Evolutionary conservation across 2,329 filamentous ascomycete species (phyloP), one percentile per base, ranked within the genome.

Genomic region (Aspergillus fumigatiaffinis): DNA sequence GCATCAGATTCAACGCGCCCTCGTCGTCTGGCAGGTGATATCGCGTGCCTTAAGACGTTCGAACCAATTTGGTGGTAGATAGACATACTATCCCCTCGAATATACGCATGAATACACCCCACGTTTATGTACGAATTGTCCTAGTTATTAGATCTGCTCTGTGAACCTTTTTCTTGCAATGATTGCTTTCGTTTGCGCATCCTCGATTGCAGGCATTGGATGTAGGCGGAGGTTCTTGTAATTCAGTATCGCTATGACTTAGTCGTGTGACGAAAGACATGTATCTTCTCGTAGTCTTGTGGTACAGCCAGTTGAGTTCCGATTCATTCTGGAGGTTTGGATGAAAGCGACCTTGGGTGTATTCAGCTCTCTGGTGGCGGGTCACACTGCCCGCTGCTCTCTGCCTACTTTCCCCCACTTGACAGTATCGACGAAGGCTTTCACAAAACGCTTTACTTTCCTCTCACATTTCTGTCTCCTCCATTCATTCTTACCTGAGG

Each of bases 61-160:
- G 54, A 58, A 56, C 58, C 56, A 64, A 55, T 63, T 23, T 62
- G 64, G 63, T 64, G 69, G 70, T 72, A 73, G 70, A 73, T 73
- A 72, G 69, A 72, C 61, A 61, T 54, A 49, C 48, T 53, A 64
- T 61, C 58, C 61, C 67, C 61, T 62, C 62, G 60, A 71, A 72
- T 71, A 71, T 71, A 72, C 62, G 66, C 63, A 61, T 65, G 53
- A 60, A 63, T 63, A 58, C 50, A 50, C 48, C 42, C 10, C 44
- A 47, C 10, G 21, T 47, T 17, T 56, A 60, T 63, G 62, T 48
- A 55, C 38, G 53, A 54, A 56, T 50, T 52, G 32, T 32, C 49
- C 49, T 55, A 41, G 17, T 29, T 51, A 32, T 35, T 29, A 21
- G n/a, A 42, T 9, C 41, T 51, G 32, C 32, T 38, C 41, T 49